A percentile compares a stretch with the other conserved stretches of the same genome.
Conservation (phyloP, 768 basidiomycete genomes). For the Tylopilus intermedius region DNA sequence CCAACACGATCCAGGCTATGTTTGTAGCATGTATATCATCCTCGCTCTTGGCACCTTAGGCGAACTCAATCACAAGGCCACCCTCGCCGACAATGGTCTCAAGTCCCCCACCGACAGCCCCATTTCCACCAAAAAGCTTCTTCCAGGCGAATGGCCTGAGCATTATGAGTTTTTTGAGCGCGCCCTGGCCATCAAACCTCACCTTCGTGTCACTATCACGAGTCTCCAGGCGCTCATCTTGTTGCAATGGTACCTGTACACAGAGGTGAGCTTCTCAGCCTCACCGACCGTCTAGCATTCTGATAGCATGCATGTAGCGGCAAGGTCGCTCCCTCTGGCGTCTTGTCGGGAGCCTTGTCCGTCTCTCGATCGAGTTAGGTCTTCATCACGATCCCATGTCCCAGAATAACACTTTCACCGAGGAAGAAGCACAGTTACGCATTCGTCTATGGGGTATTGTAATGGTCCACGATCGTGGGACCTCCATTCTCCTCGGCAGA, state of each 20-base stretch:
- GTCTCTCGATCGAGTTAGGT: conserved; percentile 77
- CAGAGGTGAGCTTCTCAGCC: conserved; percentile 51
- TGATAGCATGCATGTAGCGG: conserved; percentile 43
- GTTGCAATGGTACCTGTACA: conserved; percentile 86
- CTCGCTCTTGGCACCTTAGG: conserved; percentile 78
- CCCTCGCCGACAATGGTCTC: conserved; percentile 44
- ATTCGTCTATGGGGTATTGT: conserved; percentile 84
- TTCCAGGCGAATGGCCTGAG: conserved; percentile 63
- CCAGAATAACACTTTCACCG: conserved; percentile 58
- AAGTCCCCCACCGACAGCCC: conserved; percentile 31
- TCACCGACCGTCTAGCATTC: neutral
- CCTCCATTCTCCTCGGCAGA: conserved; percentile 80
- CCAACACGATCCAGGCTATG: conserved; percentile 68
- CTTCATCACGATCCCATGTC: conserved; percentile 80
- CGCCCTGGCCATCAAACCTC: conserved; percentile 72
- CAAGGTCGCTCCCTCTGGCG: conserved; percentile 90
- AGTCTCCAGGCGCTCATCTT: conserved; percentile 81
- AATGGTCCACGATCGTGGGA: conserved; percentile 82
- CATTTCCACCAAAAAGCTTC: conserved; percentile 50
- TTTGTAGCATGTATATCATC: conserved; percentile 74
- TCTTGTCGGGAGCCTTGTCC: conserved; percentile 78
- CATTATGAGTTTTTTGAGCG: conserved; percentile 83
- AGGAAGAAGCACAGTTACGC: conserved; percentile 72
- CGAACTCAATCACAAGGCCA: conserved; percentile 71
- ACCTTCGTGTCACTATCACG: conserved; percentile 75